Conservation (phyloP, 1,284 basidiomycete species). For the Trametes hirsuta region DNA sequence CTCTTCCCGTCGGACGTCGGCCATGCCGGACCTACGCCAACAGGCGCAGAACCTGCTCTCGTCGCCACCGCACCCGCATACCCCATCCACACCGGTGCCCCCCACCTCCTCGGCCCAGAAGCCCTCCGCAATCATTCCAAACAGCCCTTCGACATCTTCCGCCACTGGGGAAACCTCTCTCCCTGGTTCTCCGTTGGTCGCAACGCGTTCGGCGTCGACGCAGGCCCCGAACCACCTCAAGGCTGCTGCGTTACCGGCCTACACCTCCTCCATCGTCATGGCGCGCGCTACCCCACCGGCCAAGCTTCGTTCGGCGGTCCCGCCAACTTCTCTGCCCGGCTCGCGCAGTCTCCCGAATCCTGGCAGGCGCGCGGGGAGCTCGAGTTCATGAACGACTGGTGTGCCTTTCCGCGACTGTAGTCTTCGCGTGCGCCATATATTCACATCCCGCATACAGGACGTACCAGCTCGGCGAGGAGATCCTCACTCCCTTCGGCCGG, state of each 20-base stretch:
- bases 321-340: constrained; percentile 57
- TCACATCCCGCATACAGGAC: constrained; percentile 52
- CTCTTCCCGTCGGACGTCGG: constrained; percentile 80
- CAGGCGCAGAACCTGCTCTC: constrained; percentile 80
- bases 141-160: constrained; percentile 61
- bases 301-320: constrained; percentile 69
- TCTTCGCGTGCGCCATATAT: not conserved
- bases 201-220: constrained; percentile 72
- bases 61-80: constrained; percentile 78
- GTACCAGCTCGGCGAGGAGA: constrained; percentile 80
- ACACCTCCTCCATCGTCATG: constrained; percentile 80
- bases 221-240: constrained; percentile 69
- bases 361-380: constrained; percentile 70
- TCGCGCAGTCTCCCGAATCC: constrained; percentile 53
- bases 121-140: constrained; percentile 25
- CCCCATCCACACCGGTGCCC: constrained; percentile 72
- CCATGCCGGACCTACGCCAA: constrained; percentile 81
- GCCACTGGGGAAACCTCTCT: constrained; percentile 82
- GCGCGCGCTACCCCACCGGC: constrained; percentile 78
- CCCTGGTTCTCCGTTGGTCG: constrained; percentile 81
- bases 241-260: constrained; percentile 72
- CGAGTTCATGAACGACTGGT: constrained; percentile 79
- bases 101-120: constrained; percentile 61
- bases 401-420: constrained; percentile 13
- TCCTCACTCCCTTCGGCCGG: constrained; percentile 81